Evolutionary conservation across 164 flowering plant genomes (phyloP).

Genomic region (Stephania japonica): DNA sequence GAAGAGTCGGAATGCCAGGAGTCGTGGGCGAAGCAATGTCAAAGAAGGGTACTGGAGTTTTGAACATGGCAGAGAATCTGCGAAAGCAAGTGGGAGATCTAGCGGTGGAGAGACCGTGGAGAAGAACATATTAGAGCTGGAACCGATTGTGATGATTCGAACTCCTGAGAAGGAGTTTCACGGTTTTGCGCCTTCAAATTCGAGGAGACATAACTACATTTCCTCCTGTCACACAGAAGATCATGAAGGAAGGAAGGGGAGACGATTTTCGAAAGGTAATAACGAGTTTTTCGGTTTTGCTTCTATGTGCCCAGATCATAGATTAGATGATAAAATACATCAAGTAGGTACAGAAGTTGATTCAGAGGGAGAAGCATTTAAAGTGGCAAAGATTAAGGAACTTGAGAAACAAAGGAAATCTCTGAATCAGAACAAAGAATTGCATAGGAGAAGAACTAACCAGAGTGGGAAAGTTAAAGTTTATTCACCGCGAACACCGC

Average conservation of each 20-base stretch:
- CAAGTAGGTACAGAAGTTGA: background rate
- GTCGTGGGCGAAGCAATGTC: background rate
- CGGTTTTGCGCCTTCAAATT: slow-evolving; percentile 10
- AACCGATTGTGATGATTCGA: slow-evolving; percentile 10
- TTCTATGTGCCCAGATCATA: slow-evolving; percentile 7
- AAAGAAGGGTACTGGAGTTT: slow-evolving; percentile 5
- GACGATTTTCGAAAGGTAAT: slow-evolving; percentile 12
- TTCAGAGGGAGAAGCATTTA: slow-evolving; percentile 19
- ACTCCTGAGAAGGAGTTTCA: slow-evolving; percentile 12
- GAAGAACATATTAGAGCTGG: slow-evolving; percentile 13
- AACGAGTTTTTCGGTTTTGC: slow-evolving; percentile 3
- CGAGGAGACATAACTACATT: slow-evolving; percentile 6
- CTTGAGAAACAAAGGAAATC: slow-evolving; percentile 46
- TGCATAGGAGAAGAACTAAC: slow-evolving; percentile 26
- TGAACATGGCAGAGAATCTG: slow-evolving; percentile 7
- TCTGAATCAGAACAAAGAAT: slow-evolving; percentile 25
- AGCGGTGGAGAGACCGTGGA: slow-evolving; percentile 7
- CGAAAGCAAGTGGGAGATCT: slow-evolving; percentile 4
- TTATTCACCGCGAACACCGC: slow-evolving; percentile 47
- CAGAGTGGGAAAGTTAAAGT: slow-evolving; percentile 32
- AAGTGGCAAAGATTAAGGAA: slow-evolving; percentile 26
- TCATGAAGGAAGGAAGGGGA: background rate
- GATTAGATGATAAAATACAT: slow-evolving; percentile 9
- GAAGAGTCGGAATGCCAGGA: slow-evolving; percentile 9
- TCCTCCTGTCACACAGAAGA: slow-evolving; percentile 14